These are phyloP conservation scores for Colletotrichum lentis DNA, from an alignment of 2,329 filamentous ascomycete genomes.

Conservation along the genomic window DNA sequence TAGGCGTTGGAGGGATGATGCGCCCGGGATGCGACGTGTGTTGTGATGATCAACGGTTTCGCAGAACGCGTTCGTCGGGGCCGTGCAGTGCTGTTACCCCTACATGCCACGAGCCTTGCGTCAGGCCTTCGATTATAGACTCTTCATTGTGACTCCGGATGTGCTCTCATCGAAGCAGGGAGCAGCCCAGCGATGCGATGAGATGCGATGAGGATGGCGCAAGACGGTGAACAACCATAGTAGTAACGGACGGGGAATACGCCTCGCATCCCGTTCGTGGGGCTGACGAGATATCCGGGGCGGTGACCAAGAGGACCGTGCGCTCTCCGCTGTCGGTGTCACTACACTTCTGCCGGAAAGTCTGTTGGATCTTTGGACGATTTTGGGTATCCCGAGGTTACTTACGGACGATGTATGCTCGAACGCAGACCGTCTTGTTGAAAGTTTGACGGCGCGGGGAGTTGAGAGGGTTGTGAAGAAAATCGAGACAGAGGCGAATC, in stretches of 20 bases:
- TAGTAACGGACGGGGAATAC: constrained; percentile 3
- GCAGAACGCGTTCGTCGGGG: neutral
- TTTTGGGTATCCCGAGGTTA: neutral
- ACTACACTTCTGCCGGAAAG: neutral
- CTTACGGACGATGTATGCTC: no score
- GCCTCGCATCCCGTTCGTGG: constrained; percentile 28
- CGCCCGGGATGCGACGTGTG: neutral
- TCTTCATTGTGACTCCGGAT: neutral
- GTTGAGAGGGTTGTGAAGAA: neutral
- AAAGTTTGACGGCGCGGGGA: neutral
- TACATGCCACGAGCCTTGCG: neutral
- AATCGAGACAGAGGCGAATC: neutral
- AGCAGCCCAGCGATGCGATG: constrained; percentile 7
- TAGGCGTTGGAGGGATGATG: neutral
- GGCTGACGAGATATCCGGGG: neutral
- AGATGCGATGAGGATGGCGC: constrained; percentile 13
- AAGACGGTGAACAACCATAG: constrained; percentile 6
- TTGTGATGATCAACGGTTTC: neutral
- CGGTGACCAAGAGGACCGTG: neutral
- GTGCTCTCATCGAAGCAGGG: no score
- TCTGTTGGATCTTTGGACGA: constrained; percentile 3
- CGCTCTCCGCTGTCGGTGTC: constrained; percentile 26
- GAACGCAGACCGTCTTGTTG: neutral
- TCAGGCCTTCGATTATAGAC: neutral
- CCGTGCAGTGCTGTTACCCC: neutral